phyloP scores from a whole-genome alignment of 2,329 filamentous ascomycete species.

The Aspergillus unguis region DNA sequence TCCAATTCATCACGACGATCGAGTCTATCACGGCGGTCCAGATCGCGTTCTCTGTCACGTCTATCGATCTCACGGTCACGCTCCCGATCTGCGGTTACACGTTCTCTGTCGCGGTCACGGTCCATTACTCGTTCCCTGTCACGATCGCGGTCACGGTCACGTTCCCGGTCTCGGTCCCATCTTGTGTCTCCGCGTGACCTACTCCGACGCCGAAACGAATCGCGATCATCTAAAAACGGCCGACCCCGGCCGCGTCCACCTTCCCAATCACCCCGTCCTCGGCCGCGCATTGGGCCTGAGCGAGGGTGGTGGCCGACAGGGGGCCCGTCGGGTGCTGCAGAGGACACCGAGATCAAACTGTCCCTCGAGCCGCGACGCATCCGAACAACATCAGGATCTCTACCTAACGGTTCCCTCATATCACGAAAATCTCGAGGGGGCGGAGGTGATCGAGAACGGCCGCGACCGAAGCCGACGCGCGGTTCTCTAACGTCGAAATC shows the following conservation, averaged over 20 bases:
- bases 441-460: constrained; percentile 44
- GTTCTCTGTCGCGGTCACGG: constrained; percentile 30
- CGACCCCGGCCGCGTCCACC: constrained; percentile 44
- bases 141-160: constrained; percentile 36
- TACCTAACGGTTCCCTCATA: constrained; percentile 31
- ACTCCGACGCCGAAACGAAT: constrained; percentile 43
- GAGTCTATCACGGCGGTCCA: constrained; percentile 28
- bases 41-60: constrained; percentile 30
- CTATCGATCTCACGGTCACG: constrained; percentile 21
- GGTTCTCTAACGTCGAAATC: constrained; percentile 45
- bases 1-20: constrained; percentile 32
- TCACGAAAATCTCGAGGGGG: constrained; percentile 41
- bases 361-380: constrained; percentile 46
- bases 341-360: constrained; percentile 38
- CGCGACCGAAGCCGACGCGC: constrained; percentile 44
- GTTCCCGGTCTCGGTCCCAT: constrained; percentile 36
- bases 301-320: constrained; percentile 33
- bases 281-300: constrained; percentile 40
- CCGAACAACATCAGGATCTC: constrained; percentile 39
- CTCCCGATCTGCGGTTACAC: constrained; percentile 26
- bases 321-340: constrained; percentile 35
- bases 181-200: constrained; percentile 42
- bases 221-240: constrained; percentile 41
- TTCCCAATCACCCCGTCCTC: constrained; percentile 44
- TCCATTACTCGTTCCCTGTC: constrained; percentile 34